These are phyloP conservation scores for Angomonas deanei DNA, from an alignment of 208 protist species.

Conservation along the genomic window DNA sequence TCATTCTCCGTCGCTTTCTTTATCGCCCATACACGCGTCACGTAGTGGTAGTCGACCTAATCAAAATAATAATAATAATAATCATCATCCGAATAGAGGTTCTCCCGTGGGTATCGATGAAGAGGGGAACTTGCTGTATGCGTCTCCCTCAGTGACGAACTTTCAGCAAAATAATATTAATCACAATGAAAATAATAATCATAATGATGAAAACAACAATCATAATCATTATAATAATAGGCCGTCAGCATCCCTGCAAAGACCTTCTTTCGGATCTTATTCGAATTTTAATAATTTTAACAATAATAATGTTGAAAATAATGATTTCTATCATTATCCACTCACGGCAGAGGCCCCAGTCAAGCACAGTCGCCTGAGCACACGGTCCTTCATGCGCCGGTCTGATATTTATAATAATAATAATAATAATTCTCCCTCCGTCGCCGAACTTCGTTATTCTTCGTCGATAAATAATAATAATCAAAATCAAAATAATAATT, in stretches of 20 bases:
- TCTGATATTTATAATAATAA: background rate
- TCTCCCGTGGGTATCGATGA: conserved; percentile 13
- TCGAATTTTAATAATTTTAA: background rate
- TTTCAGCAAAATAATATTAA: background rate
- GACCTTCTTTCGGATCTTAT: background rate
- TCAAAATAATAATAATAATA: background rate
- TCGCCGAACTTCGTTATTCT: background rate
- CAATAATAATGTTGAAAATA: conserved; percentile 2
- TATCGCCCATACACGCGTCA: background rate
- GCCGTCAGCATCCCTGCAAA: no score
- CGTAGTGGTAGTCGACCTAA: background rate
- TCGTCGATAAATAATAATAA: background rate
- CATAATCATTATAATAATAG: background rate
- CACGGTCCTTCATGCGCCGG: background rate
- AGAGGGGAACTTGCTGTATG: conserved; percentile 7
- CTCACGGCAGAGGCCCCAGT: background rate
- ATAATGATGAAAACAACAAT: background rate
- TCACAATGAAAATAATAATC: background rate
- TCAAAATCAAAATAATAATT: background rate
- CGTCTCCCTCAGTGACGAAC: background rate
- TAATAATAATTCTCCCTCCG: background rate
- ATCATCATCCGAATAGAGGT: background rate
- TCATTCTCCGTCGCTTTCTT: background rate
- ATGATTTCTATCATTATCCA: background rate
- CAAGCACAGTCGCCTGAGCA: background rate